These are phyloP conservation scores for Graphilbum fragrans DNA, from an alignment of 2,329 filamentous ascomycete genomes.

Conservation along the genomic window DNA sequence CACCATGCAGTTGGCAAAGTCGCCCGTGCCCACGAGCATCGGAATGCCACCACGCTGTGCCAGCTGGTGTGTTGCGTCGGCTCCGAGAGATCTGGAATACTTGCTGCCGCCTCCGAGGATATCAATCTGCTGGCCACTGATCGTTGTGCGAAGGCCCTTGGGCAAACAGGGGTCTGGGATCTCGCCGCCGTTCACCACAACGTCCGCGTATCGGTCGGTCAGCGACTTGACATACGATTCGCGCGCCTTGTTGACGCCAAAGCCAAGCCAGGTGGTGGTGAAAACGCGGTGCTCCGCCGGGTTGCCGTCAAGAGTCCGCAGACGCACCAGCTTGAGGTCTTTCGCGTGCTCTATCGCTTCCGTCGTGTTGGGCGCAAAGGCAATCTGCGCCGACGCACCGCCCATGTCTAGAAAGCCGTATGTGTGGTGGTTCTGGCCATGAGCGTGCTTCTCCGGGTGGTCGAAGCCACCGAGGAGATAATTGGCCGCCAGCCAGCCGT, in stretches of 20 bases:
- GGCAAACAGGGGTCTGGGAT: slow-evolving; percentile 88
- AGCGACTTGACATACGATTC: slow-evolving; percentile 71
- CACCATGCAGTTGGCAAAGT: slow-evolving; percentile 73
- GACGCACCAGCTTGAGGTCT: slow-evolving; percentile 73
- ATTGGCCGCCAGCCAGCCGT: slow-evolving; percentile 96
- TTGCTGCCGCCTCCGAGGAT: too few relatives aligned
- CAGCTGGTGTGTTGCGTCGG: slow-evolving; percentile 20
- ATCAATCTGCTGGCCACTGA: slow-evolving; percentile 47
- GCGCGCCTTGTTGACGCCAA: slow-evolving; percentile 90
- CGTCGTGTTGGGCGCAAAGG: slow-evolving; percentile 87
- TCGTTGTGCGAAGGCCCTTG: slow-evolving; percentile 57
- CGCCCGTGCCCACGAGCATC: slow-evolving; percentile 68
- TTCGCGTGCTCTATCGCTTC: slow-evolving; percentile 83
- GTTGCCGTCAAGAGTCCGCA: slow-evolving; percentile 72
- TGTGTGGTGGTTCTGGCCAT: slow-evolving; percentile 82
- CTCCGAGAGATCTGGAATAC: too few relatives aligned
- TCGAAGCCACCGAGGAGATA: slow-evolving; percentile 91
- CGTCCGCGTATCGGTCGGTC: slow-evolving; percentile 47
- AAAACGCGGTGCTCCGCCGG: slow-evolving; percentile 79
- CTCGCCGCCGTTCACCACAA: slow-evolving; percentile 39
- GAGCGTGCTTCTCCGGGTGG: slow-evolving; percentile 56
- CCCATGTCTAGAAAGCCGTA: slow-evolving; percentile 99
- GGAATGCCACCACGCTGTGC: slow-evolving; percentile 16
- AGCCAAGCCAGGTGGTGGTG: slow-evolving; percentile 92
- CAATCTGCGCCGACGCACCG: slow-evolving; percentile 92